Conservation (phyloP, 352 stramenopile genomes). For the Phytophthora fragariaefolia region DNA sequence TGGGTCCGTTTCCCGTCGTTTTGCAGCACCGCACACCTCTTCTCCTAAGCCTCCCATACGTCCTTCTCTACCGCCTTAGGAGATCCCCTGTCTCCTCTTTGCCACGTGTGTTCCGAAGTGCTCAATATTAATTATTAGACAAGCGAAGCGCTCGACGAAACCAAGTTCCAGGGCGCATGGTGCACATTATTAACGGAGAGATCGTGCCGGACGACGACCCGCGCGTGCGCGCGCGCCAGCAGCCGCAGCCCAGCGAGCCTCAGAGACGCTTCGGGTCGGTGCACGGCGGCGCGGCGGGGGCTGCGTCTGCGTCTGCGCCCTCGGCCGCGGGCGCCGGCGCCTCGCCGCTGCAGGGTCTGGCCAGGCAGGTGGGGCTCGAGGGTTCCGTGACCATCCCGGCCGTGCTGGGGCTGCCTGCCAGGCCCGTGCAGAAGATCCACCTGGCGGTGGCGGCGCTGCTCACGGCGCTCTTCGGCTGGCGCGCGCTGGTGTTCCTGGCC, state of each 20-base stretch:
- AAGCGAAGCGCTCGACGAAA: too few species aligned
- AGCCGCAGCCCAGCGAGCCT: slow-evolving; percentile 21
- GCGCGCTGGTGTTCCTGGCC: slow-evolving; percentile 71
- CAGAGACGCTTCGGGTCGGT: slow-evolving; percentile 40
- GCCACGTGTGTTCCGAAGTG: slow-evolving; percentile 27
- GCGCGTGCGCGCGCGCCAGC: slow-evolving; percentile 51
- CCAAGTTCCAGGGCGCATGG: too few species aligned
- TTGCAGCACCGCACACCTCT: too few species aligned
- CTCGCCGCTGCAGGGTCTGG: slow-evolving; percentile 58
- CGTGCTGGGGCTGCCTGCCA: slow-evolving; percentile 58
- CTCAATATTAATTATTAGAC: too few species aligned
- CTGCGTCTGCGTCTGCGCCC: slow-evolving; percentile 5
- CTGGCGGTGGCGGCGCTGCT: slow-evolving; percentile 63
- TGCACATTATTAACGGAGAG: slow-evolving; percentile 91
- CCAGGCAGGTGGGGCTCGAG: slow-evolving; percentile 63
- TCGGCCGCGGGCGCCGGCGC: slow-evolving; percentile 15
- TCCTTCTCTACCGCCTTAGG: background rate
- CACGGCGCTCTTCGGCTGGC: slow-evolving; percentile 71
- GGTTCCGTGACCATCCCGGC: slow-evolving; percentile 66
- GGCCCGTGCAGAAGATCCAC: slow-evolving; percentile 76
- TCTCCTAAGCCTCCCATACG: background rate
- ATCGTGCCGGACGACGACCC: slow-evolving; percentile 88
- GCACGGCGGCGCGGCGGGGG: slow-evolving; percentile 25
- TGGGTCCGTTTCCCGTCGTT: slow-evolving; percentile 11
- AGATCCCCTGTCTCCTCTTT: slow-evolving; percentile 15